Evolutionary conservation across 2,329 filamentous ascomycete genomes (phyloP).

Genomic region (Aspergillus sp.): DNA sequence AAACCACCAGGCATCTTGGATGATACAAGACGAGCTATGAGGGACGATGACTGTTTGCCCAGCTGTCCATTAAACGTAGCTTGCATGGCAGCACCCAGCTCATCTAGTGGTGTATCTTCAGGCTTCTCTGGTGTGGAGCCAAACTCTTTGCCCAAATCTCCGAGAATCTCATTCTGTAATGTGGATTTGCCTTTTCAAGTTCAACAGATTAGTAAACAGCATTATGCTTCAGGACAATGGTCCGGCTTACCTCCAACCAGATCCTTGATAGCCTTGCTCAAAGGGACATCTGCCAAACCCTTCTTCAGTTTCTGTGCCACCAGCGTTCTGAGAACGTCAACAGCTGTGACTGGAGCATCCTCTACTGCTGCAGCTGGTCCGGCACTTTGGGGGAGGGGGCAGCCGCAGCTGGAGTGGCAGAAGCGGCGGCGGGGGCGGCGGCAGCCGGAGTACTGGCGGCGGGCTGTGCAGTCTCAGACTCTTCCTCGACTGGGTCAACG

Average conservation of each 20-base stretch:
- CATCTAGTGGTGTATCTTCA: conserved; percentile 93
- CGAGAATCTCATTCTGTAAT: conserved; percentile 96
- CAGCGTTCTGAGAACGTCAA: conserved; percentile 83
- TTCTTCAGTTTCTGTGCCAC: conserved; percentile 99
- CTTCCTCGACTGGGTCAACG: conserved; percentile 89
- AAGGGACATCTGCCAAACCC: conserved; percentile 75
- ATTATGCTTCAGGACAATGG: conserved; percentile 3
- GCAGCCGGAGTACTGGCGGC: conserved; percentile 37
- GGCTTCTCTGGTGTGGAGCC: conserved; percentile 97
- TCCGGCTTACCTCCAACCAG: conserved; percentile 78
- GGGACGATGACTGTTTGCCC: conserved; percentile 89
- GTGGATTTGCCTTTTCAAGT: conserved; percentile 80
- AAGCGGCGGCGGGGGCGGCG: conserved; percentile 42
- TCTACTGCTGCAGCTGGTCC: conserved; percentile 83
- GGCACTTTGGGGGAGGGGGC: conserved; percentile 63
- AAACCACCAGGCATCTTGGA: conserved; percentile 99
- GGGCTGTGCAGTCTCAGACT: conserved; percentile 55
- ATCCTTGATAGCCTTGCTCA: conserved; percentile 97
- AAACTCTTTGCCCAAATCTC: conserved; percentile 96
- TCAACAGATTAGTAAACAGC: not conserved
- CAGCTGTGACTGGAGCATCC: conserved; percentile 79
- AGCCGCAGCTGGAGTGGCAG: conserved; percentile 51
- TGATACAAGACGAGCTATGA: conserved; percentile 90
- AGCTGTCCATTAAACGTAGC: conserved; percentile 98
- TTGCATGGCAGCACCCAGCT: conserved; percentile 92